phyloP scores from a whole-genome alignment of 306 rosid species.

The Cicer bijugum region DNA sequence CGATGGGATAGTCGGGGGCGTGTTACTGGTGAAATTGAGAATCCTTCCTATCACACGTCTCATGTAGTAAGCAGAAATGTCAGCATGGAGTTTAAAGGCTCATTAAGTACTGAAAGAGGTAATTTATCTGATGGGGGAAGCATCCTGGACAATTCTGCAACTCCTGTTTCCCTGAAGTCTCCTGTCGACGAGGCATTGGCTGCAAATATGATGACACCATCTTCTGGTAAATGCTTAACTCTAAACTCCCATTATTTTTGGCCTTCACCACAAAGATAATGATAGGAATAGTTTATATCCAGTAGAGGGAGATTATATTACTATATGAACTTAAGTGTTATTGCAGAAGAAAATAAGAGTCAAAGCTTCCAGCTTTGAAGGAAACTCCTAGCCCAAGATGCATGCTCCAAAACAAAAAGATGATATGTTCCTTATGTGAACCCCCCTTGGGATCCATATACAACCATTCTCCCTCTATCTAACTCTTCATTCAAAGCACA shows the following conservation, averaged over 20 bases:
- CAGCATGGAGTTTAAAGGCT: constrained; percentile 78
- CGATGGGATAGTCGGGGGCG: constrained; percentile 64
- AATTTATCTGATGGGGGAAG: constrained; percentile 72
- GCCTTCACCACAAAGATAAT: background rate
- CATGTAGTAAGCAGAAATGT: constrained; percentile 59
- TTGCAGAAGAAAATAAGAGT: constrained; percentile 11
- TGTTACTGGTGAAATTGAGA: constrained; percentile 65
- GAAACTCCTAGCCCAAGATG: constrained; percentile 13
- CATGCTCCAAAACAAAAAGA: background rate
- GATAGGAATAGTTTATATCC: background rate
- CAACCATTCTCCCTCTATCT: background rate
- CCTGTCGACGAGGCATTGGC: constrained; percentile 56
- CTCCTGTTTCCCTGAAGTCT: constrained; percentile 69
- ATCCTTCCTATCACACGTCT: constrained; percentile 53
- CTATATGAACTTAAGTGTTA: constrained; percentile 1
- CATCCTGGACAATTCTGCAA: constrained; percentile 63
- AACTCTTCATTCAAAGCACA: constrained; percentile 3
- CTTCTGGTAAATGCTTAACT: constrained; percentile 61
- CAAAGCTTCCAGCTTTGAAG: constrained; percentile 7
- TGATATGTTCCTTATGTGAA: background rate
- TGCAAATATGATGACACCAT: constrained; percentile 66
- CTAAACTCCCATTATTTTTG: background rate
- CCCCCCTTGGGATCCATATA: background rate
- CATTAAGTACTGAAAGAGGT: constrained; percentile 71
- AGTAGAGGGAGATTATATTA: constrained; percentile 20